Evolutionary conservation across 2,329 filamentous ascomycete species (phyloP), one percentile per base, ranked within the genome.

Genomic region (Nothophaeocryptopus gaeumannii): DNA sequence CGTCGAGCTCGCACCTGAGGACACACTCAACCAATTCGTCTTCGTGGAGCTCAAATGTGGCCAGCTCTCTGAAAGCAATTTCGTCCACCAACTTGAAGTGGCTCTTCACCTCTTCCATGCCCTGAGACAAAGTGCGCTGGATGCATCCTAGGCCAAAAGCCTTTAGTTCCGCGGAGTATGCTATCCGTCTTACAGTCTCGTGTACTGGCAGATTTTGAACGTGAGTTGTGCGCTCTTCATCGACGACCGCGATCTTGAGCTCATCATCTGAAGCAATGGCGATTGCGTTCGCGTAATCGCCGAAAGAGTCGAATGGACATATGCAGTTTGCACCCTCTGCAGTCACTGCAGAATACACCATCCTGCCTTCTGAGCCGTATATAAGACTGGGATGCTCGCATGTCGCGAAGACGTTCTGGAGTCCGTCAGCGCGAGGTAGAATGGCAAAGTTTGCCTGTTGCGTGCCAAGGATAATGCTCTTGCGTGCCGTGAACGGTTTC

Each of bases 301-400:
- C 82, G 35, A 54, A 56, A 0, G 86, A 79, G 66, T 96, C 81
- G 64, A 99, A 95, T 0, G 86, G 80, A 53, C 88, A 93, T 5
- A 97, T 84, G 40, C 82, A 85, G 1, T 84, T 85, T 1, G 89
- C 88, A 55, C 90, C 85, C 54, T 96, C 88, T 2, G 91, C 89
- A 10, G 92, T 96, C 1, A 96, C 89, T 1, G 93, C 91, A 4
- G 91, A 96, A 71, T 95, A 99, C 1, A 96, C 83, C 35, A 96
- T 86, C 15, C 91, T 81, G 1, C 88, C 89, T 65, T 96, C 90
- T 0, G 85, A 84, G 8, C 87, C 88, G 65, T 99, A 96, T 41
- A 99, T 96, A 47, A 99, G 72, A 56, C 89, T 96, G 0, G 93
- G 88, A 64, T 96, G 89, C 63, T 99, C 93, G 50, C 90, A 96